A percentile compares a stretch with the other conserved stretches of the same genome.
phyloP scores from a whole-genome alignment of 768 basidiomycete genomes.

The Leccinum imitatum region DNA sequence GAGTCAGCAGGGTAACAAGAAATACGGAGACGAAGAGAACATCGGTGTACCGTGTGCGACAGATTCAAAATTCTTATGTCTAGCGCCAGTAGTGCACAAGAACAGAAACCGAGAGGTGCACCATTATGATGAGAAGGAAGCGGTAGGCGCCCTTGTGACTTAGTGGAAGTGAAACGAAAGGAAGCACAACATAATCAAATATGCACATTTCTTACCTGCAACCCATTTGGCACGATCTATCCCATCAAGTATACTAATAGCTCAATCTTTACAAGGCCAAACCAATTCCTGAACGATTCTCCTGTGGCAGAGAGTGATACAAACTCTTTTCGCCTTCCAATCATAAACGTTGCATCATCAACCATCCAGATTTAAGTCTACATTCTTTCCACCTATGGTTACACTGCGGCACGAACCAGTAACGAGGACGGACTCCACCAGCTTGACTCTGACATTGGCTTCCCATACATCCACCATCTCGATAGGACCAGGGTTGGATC shows the following conservation, averaged over 20 bases:
- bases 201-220: no score
- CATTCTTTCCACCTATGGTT: no score
- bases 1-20: not conserved
- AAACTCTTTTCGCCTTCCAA: no score
- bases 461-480: not conserved
- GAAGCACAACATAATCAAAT: not conserved
- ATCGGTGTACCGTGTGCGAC: not conserved
- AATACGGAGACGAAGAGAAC: not conserved
- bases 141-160: not conserved
- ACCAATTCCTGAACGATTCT: no score
- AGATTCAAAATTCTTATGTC: not conserved
- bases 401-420: no score
- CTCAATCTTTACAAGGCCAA: no score
- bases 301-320: no score
- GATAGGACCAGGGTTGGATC: not conserved
- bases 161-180: not conserved
- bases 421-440: not conserved
- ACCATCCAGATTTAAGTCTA: slow-evolving; percentile 27
- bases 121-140: not conserved
- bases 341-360: no score
- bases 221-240: no score
- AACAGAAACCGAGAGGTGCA: not conserved
- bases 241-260: no score
- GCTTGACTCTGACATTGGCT: not conserved
- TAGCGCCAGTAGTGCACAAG: not conserved